Percentiles rank a stretch among this genome's conserved stretches.
These are phyloP conservation scores for Harrya chromipes DNA, from an alignment of 768 basidiomycete species.

Conservation along the genomic window DNA sequence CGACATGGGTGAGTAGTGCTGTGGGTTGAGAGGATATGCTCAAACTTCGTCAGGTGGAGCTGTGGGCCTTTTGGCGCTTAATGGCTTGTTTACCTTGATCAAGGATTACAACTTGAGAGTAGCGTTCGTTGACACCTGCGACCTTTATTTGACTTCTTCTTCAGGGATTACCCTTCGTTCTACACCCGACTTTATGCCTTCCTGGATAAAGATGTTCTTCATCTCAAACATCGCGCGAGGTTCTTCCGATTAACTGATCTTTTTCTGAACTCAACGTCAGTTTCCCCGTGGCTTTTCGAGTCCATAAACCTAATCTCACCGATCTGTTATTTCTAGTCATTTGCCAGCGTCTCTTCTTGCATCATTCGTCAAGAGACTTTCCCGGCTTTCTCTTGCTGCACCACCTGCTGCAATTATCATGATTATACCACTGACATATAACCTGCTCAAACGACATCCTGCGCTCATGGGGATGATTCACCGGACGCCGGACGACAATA, in stretches of 20 bases:
- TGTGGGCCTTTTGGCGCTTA: slow-evolving; percentile 84
- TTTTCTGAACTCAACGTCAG: slow-evolving; percentile 90
- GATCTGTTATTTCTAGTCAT: slow-evolving; percentile 50
- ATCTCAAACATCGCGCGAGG: slow-evolving; percentile 88
- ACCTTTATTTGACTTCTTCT: slow-evolving; percentile 3
- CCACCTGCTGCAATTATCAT: slow-evolving; percentile 90
- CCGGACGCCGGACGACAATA: slow-evolving; percentile 41
- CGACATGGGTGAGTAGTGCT: slow-evolving; percentile 58
- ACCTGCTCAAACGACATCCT: slow-evolving; percentile 89
- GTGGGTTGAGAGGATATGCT: neutral
- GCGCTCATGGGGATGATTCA: slow-evolving; percentile 94
- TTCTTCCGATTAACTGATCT: slow-evolving; percentile 93
- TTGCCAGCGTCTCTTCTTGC: slow-evolving; percentile 89
- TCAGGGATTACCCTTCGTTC: slow-evolving; percentile 93
- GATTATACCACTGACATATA: slow-evolving; percentile 92
- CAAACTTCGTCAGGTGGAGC: slow-evolving; percentile 59
- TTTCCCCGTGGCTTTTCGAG: slow-evolving; percentile 12
- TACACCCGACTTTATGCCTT: slow-evolving; percentile 90
- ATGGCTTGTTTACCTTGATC: slow-evolving; percentile 88
- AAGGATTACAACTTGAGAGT: slow-evolving; percentile 90
- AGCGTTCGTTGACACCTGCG: neutral
- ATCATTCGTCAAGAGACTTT: slow-evolving; percentile 90
- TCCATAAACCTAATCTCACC: neutral
- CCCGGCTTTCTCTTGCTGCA: slow-evolving; percentile 77
- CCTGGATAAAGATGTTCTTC: slow-evolving; percentile 83